Evolutionary conservation across 139 green algal genomes (phyloP).

Genomic region (Picochlorum sp.): DNA sequence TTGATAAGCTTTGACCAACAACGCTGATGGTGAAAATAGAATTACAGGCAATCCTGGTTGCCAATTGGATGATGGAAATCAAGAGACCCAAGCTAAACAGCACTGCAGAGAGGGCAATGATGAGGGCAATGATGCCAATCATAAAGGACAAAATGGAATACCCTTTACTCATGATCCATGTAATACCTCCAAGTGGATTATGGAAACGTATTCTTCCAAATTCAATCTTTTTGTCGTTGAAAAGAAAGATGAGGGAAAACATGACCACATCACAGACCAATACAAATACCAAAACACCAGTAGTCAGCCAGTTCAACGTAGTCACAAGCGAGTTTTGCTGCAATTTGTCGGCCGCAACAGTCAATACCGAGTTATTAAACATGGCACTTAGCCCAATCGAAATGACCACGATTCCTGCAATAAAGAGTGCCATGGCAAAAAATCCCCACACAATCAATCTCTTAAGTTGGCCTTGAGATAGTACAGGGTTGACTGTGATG

Average conservation of each 20-base stretch:
- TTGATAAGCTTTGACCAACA: background rate
- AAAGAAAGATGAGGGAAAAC: background rate
- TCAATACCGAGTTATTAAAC: too few species aligned
- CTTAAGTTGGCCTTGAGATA: too few species aligned
- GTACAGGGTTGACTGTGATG: too few species aligned
- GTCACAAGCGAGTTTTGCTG: too few species aligned
- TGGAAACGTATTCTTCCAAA: background rate
- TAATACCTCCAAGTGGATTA: slow-evolving; percentile 1
- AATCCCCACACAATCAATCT: too few species aligned
- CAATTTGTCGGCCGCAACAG: too few species aligned
- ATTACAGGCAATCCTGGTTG: background rate
- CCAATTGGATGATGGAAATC: background rate
- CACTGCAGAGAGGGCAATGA: background rate
- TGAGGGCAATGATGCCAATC: background rate
- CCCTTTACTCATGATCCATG: background rate
- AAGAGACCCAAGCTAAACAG: slow-evolving; percentile 1
- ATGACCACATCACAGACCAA: background rate
- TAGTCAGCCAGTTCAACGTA: background rate
- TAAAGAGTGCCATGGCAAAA: too few species aligned
- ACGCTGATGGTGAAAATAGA: background rate
- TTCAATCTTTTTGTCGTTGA: too few species aligned
- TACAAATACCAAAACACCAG: background rate
- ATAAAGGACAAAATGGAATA: background rate
- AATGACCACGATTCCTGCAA: too few species aligned
- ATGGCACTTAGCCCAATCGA: too few species aligned